Base-by-base conservation (phyloP, 2,329 filamentous ascomycete genomes). In the Escovopsis weberi region DNA sequence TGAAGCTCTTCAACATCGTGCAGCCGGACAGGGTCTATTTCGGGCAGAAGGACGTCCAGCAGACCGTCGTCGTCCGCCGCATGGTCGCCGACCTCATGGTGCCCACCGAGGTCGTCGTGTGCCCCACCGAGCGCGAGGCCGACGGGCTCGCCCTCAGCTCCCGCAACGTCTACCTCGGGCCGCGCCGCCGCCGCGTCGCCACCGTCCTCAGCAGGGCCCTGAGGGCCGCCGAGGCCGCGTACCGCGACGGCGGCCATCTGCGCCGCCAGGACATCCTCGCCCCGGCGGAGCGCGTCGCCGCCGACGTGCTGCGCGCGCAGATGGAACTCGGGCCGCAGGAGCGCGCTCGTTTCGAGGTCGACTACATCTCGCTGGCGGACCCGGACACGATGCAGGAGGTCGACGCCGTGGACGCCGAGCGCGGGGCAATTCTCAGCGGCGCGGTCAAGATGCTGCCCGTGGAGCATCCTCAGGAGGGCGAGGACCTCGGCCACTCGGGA, bases 21-120 rank as follows among this genome's bases (percentile, higher is more conserved):
- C 65, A 66, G 53, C 79, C 83, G 0, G 80, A 86, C 45, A 69
- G 73, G 4, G 82, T 83, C 18, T 88, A 94, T 64, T 95, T 98
- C 66, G 91, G 91, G 4, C 91, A 96, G 62, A 98, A 98, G 65
- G 91, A 98, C 60, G 78, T 95, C 18, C 91, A 98, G 67, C 91
- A 98, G 64, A 94, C 87, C 0, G 84, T 94, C 15, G 75, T 98
- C 10, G 84, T 98, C 54, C 80, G 77, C 54, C 78, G 83, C 37
- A 79, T 98, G 75, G 83, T 95, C 30, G 72, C 78, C 50, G 91
- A 98, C 60, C 88, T 98, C 50, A 78, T 87, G 58, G 61, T 96
- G 35, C 76, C 84, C 34, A 82, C 78, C 4, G 68, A 83, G 19
- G 77, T 96, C 8, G 71, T 80, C 30, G 72, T 96, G 42, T 76